Base-by-base conservation (phyloP, 352 stramenopile genomes). In the Phytophthora lateralis region DNA sequence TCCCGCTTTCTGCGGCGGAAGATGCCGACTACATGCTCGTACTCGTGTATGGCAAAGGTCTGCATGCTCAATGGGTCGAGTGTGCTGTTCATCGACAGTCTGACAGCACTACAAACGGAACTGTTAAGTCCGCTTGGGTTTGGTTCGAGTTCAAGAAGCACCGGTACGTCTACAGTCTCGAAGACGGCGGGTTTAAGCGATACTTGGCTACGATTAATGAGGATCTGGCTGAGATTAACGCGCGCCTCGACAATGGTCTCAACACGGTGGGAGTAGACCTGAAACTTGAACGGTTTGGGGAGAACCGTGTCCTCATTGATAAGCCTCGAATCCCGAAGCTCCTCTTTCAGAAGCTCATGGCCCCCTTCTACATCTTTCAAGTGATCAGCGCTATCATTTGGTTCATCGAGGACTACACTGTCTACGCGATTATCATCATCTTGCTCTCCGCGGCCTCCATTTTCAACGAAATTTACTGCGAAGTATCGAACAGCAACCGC, bases 71-170 rank as follows among this genome's bases (percentile, higher is more conserved):
- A 20, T 84, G 67, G 60, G 53, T 89, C 30, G 78, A 89, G 29
- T 59, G 70, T 15, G 34, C 20, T 0, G 66, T 81, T 14, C 55
- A 76, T n/a, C 27, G 34, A 6, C 41, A 32, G 15, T n/a, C 7
- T 44, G 11, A 29, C 9, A 55, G 27, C 21, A 10, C 8, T 42
- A 2, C 15, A 14, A 55, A 54, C 1, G 8, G 34, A 24, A 5
- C 9, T 2, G 20, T 1, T 0, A 60, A 71, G 35, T 14, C 60
- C 10, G 12, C 43, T 29, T 78, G 71, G 66, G 44, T 77, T 18
- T 89, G 78, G 77, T 89, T 91, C 55, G 77, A 85, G 57, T 91
- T 84, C 63, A 89, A 89, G 70, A 85, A 87, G 53, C 77, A 91
- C 34, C 77, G 75, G 0, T 91, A 91, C 50, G 67, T 85, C 42